These are phyloP conservation scores for Bremia lactucae DNA, from an alignment of 352 stramenopile species.

Conservation along the genomic window DNA sequence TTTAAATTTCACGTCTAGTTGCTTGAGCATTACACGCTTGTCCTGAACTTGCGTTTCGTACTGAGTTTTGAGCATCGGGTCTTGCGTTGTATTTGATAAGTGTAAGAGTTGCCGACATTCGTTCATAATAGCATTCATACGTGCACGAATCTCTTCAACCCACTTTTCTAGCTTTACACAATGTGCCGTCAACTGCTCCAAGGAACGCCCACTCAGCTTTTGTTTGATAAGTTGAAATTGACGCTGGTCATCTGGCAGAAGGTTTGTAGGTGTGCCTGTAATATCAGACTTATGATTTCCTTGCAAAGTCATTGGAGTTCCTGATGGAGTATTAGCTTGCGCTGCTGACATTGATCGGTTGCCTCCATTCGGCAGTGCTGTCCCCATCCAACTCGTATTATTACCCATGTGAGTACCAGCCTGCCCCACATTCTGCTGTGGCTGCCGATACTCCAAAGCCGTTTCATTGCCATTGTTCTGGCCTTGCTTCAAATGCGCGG, in stretches of 20 bases:
- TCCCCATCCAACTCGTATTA: slow-evolving; percentile 17
- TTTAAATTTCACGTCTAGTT: slow-evolving; percentile 72
- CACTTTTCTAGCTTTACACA: slow-evolving; percentile 77
- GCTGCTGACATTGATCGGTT: slow-evolving; percentile 8
- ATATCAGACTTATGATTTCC: slow-evolving; percentile 12
- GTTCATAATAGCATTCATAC: slow-evolving; percentile 78
- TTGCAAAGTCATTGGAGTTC: slow-evolving; percentile 10
- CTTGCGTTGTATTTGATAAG: slow-evolving; percentile 59
- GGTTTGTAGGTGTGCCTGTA: slow-evolving; percentile 23
- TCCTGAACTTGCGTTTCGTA: slow-evolving; percentile 65
- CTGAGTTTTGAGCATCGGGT: slow-evolving; percentile 41
- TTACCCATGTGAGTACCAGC: neutral
- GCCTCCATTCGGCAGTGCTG: slow-evolving; percentile 18
- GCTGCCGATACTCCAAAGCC: slow-evolving; percentile 16
- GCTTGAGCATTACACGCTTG: slow-evolving; percentile 58
- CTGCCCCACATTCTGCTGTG: slow-evolving; percentile 15
- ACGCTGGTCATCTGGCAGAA: slow-evolving; percentile 55
- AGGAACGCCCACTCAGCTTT: slow-evolving; percentile 48
- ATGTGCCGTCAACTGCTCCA: slow-evolving; percentile 68
- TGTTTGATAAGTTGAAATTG: slow-evolving; percentile 68
- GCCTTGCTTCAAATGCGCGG: slow-evolving; percentile 20
- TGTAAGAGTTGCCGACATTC: slow-evolving; percentile 74
- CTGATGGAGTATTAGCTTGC: slow-evolving; percentile 3
- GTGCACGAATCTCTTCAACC: slow-evolving; percentile 62
- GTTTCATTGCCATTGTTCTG: slow-evolving; percentile 10